Evolutionary conservation across 306 rosid species (phyloP), one percentile per base, ranked within the genome.

Genomic region (Glycine latifolia): DNA sequence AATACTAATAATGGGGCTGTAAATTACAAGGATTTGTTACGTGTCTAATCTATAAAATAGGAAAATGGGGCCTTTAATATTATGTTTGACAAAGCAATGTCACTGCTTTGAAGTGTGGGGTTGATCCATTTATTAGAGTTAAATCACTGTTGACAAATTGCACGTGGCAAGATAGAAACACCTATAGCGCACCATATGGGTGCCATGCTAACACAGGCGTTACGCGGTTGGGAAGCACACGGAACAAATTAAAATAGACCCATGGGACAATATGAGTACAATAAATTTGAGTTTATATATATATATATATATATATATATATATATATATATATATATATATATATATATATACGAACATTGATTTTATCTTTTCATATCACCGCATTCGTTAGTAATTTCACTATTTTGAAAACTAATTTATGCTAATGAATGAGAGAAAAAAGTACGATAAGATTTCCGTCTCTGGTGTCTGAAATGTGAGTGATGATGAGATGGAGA

Each of bases 71-170:
- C 73, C 58, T 69, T 69, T 20, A 74, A 52, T 58, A 26, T 26
- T 26, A 46, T 59, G 55, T 65, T 61, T 69, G 83, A 65, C 59
- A 71, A 41, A 11, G 75, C 59, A 37, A 47, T 56, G 75, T 79
- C 84, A 69, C 70, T 26, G 31, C 31, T 76, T 59, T 60, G 77
- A 83, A 10, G 20, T 17, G 90, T 86, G 85, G 95, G 90, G 89
- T 78, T 55, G 58, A 75, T 80, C 54, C 87, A 89, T 86, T 87
- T 80, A 86, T 65, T 68, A 73, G 80, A 48, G 68, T 81, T 68
- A 50, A 82, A 14, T 59, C 15, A 43, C 67, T 61, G 54, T 79
- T 72, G 56, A 9, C 15, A n/a, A 43, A 56, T 5, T 11, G 20
- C 67, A 84, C 81, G 84, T 83, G 91, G 79, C 82, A 77, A 78